Percentiles rank a stretch among this genome's conserved stretches.
Evolutionary conservation across 345 rosid species (phyloP).

Genomic region (Toxicodendron radicans): DNA sequence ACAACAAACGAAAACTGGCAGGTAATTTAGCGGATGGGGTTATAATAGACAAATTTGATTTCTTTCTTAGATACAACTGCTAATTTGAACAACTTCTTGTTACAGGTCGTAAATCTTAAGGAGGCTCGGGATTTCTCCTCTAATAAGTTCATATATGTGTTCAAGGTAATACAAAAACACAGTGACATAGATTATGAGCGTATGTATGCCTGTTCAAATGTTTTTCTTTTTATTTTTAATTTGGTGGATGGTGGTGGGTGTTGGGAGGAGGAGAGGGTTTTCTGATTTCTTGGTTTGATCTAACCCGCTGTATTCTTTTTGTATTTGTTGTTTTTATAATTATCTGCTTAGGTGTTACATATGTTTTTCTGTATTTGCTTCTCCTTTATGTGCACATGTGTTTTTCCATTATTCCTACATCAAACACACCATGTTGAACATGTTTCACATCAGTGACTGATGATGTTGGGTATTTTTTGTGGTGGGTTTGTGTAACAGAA

Average conservation of each 20-base stretch:
- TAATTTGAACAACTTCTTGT: constrained; percentile 15
- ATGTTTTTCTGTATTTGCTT: not conserved
- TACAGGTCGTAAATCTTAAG: constrained; percentile 90
- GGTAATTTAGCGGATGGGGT: constrained; percentile 42
- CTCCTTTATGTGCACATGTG: not conserved
- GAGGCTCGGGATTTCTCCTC: constrained; percentile 92
- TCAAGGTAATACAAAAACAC: constrained; percentile 58
- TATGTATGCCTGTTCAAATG: not conserved
- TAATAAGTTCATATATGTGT: constrained; percentile 79
- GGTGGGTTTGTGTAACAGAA: constrained; percentile 45
- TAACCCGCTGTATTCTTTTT: not conserved
- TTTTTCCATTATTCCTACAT: constrained; percentile 5
- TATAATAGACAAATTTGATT: not conserved
- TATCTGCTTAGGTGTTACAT: not conserved
- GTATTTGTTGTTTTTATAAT: not conserved
- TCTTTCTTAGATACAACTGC: constrained; percentile 3
- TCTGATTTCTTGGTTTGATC: constrained; percentile 9
- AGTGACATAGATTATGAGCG: not conserved
- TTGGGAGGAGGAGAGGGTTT: not conserved
- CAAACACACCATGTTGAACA: not conserved
- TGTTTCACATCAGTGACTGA: constrained; percentile 17
- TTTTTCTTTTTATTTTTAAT: not conserved
- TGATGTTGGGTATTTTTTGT: constrained; percentile 33
- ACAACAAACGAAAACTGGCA: constrained; percentile 96
- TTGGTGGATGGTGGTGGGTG: too few relatives aligned